Conservation (phyloP, 495 filamentous ascomycete genomes). For the Annulohypoxylon moriforme region DNA sequence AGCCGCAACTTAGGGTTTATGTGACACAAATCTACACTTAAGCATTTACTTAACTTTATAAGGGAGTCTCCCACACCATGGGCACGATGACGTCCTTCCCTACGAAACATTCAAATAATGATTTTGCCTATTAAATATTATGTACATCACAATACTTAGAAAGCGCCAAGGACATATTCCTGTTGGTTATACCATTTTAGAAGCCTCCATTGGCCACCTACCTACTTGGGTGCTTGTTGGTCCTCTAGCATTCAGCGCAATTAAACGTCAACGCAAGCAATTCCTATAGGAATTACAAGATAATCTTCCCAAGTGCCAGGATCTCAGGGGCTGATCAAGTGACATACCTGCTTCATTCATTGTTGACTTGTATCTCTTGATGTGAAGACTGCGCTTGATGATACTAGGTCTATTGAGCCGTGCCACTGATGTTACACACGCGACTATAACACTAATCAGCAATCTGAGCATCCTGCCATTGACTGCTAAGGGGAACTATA, state of each 20-base stretch:
- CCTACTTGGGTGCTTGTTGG: background rate
- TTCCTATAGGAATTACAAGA: background rate
- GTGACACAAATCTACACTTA: background rate
- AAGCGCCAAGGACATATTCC: background rate
- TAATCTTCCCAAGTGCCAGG: background rate
- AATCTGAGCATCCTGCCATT: too few species aligned
- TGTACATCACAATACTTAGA: background rate
- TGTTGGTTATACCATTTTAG: background rate
- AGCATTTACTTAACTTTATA: too few species aligned
- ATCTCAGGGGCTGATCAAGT: background rate
- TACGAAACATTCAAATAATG: too few species aligned
- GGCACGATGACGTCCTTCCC: too few species aligned
- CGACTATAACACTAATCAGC: too few species aligned
- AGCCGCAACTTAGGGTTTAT: background rate
- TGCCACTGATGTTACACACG: background rate
- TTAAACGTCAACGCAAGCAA: background rate
- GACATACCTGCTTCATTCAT: background rate
- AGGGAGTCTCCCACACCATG: too few species aligned
- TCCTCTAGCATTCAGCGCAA: background rate
- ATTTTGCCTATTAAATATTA: too few species aligned
- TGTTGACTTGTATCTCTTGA: background rate
- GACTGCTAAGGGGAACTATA: too few species aligned
- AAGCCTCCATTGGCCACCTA: background rate
- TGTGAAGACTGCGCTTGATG: too few species aligned
- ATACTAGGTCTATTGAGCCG: background rate